These are phyloP conservation scores for Leccinum pellstonianum DNA, from an alignment of 768 basidiomycete genomes.

Conservation along the genomic window DNA sequence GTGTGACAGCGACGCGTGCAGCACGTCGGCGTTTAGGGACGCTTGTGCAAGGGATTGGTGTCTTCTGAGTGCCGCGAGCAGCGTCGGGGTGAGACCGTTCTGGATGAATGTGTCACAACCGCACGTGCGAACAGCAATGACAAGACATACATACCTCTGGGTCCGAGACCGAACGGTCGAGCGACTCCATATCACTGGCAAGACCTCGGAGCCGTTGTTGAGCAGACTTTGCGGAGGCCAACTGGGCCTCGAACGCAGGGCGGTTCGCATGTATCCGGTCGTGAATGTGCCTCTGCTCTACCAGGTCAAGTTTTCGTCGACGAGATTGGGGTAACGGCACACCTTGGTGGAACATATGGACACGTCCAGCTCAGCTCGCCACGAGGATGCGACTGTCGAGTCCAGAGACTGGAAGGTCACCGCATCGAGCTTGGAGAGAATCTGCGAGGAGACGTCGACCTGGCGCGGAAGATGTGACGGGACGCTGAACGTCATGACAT, in stretches of 20 bases:
- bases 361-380: slow-evolving; percentile 71
- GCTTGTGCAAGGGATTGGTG: slow-evolving; percentile 68
- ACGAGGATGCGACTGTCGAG: slow-evolving; percentile 60
- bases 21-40: slow-evolving; percentile 51
- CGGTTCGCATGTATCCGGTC: slow-evolving; percentile 68
- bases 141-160: slow-evolving; percentile 48
- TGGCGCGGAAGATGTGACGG: slow-evolving; percentile 73
- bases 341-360: slow-evolving; percentile 75
- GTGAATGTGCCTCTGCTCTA: slow-evolving; percentile 60
- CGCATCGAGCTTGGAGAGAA: slow-evolving; percentile 68
- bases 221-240: slow-evolving; percentile 60
- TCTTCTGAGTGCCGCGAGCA: slow-evolving; percentile 52
- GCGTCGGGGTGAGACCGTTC: slow-evolving; percentile 65
- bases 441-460: slow-evolving; percentile 67
- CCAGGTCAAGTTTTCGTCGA: slow-evolving; percentile 5
- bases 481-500: slow-evolving; percentile 70
- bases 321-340: slow-evolving; percentile 8
- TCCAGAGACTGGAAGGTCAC: slow-evolving; percentile 57
- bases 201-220: slow-evolving; percentile 58
- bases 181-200: slow-evolving; percentile 48
- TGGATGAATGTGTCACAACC: slow-evolving; percentile 31
- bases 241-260: slow-evolving; percentile 61
- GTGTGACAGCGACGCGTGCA: slow-evolving; percentile 52
- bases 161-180: slow-evolving; percentile 52
- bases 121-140: slow-evolving; percentile 2